These are phyloP conservation scores for sunflower (Helianthus annuus) DNA, from an alignment of 129 eudicot species.

Conservation along the genomic window DNA sequence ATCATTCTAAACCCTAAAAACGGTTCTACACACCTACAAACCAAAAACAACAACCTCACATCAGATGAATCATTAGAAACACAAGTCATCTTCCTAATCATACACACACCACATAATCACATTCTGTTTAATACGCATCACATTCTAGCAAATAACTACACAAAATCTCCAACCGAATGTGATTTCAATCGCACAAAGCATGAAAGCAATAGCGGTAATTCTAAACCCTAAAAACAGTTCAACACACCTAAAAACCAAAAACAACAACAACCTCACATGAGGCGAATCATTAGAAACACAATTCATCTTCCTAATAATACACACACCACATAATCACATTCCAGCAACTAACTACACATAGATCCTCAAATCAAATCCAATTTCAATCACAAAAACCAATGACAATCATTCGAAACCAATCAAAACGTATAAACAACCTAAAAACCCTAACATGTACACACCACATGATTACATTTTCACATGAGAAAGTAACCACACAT, in stretches of 20 bases:
- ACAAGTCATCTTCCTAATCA: slow-evolving; percentile 10
- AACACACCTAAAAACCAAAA: background rate
- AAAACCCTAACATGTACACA: too few species aligned
- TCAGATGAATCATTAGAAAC: background rate
- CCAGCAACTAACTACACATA: background rate
- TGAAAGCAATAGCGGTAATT: slow-evolving; percentile 11
- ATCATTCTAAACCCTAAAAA: slow-evolving; percentile 8
- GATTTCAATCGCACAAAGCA: slow-evolving; percentile 7
- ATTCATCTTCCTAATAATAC: slow-evolving; percentile 3
- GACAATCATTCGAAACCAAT: slow-evolving; percentile 9
- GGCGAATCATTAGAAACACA: too few species aligned
- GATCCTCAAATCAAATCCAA: background rate
- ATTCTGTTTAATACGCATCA: too few species aligned
- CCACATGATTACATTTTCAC: background rate
- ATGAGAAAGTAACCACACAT: slow-evolving; percentile 8
- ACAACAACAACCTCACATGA: too few species aligned
- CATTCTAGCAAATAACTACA: background rate
- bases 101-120: background rate
- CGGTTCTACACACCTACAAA: background rate
- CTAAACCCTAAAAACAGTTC: slow-evolving; percentile 30
- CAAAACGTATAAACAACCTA: too few species aligned
- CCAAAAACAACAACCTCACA: background rate
- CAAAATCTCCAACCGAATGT: background rate
- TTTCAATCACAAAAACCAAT: slow-evolving; percentile 20
- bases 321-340: background rate